A percentile compares a stretch with the other conserved stretches of the same genome.
phyloP scores from a whole-genome alignment of 768 basidiomycete genomes.

The Xanthoconium purpureum region DNA sequence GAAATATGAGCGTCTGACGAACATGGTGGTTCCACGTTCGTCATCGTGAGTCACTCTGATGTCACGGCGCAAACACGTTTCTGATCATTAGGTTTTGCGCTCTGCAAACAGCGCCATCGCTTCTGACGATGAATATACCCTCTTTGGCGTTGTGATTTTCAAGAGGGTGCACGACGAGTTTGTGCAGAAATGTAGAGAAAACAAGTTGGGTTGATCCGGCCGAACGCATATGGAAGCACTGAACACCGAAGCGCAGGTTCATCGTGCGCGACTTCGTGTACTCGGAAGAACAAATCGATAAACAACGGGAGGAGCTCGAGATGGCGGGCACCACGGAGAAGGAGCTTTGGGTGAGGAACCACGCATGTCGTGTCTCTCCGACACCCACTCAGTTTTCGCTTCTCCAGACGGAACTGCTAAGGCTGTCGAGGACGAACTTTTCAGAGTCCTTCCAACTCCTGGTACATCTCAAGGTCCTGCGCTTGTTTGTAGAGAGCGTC shows the following conservation, averaged over 20 bases:
- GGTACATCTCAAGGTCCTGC: conserved; percentile 88
- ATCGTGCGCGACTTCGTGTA: conserved; percentile 92
- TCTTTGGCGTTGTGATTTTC: conserved; percentile 88
- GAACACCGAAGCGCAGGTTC: conserved; percentile 53
- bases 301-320: conserved; percentile 78
- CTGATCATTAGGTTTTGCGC: conserved; percentile 14
- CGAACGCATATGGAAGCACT: background rate
- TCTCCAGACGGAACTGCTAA: conserved; percentile 81
- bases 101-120: conserved; percentile 55
- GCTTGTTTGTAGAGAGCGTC: conserved; percentile 92
- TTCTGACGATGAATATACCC: conserved; percentile 84
- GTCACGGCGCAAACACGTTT: conserved; percentile 15
- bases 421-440: conserved; percentile 91
- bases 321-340: conserved; percentile 84
- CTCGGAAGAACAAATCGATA: conserved; percentile 76
- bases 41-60: conserved; percentile 56
- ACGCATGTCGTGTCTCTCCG: background rate
- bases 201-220: conserved; percentile 60
- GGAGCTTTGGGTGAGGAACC: conserved; percentile 85
- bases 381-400: background rate
- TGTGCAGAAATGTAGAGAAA: conserved; percentile 89
- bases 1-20: conserved; percentile 82
- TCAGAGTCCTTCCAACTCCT: conserved; percentile 94
- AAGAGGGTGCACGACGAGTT: conserved; percentile 90
- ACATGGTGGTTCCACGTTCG: conserved; percentile 93